phyloP scores from a whole-genome alignment of 345 rosid genomes.

The Lagerstroemia speciosa region DNA sequence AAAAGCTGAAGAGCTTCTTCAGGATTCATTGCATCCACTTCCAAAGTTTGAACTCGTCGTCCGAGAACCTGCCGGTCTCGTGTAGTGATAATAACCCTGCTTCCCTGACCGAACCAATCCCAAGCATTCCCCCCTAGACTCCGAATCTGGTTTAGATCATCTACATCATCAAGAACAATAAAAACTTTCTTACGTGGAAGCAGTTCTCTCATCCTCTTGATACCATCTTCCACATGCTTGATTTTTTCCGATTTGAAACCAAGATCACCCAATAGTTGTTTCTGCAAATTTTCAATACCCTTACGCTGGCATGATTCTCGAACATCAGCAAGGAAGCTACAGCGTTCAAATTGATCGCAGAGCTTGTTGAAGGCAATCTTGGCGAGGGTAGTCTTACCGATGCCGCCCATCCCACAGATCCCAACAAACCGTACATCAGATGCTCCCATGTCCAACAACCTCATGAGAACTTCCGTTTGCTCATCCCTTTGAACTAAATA shows the following conservation, averaged over 20 bases:
- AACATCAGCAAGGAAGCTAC: background rate
- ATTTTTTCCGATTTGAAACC: fast-evolving
- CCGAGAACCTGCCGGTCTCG: no score
- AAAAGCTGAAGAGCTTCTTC: no score
- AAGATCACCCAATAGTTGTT: background rate
- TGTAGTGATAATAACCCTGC: no score
- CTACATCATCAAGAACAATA: background rate
- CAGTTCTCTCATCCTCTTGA: background rate
- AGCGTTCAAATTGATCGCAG: background rate
- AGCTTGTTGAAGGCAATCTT: background rate
- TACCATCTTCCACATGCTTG: background rate
- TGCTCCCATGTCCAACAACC: background rate
- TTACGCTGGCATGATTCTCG: no score
- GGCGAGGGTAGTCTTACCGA: background rate
- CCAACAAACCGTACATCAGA: constrained; percentile 1
- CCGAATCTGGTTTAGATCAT: background rate
- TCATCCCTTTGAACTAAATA: background rate
- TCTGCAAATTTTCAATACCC: background rate
- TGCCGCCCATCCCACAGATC: background rate
- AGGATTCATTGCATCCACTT: no score
- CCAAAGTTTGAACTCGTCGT: no score
- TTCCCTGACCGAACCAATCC: background rate
- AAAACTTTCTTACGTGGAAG: background rate
- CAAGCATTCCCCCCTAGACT: background rate
- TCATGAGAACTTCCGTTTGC: background rate